Percentiles rank a stretch among this genome's conserved stretches.
These are phyloP conservation scores for Botrytis hyacinthi DNA, from an alignment of 2,329 filamentous ascomycete species.

Conservation along the genomic window DNA sequence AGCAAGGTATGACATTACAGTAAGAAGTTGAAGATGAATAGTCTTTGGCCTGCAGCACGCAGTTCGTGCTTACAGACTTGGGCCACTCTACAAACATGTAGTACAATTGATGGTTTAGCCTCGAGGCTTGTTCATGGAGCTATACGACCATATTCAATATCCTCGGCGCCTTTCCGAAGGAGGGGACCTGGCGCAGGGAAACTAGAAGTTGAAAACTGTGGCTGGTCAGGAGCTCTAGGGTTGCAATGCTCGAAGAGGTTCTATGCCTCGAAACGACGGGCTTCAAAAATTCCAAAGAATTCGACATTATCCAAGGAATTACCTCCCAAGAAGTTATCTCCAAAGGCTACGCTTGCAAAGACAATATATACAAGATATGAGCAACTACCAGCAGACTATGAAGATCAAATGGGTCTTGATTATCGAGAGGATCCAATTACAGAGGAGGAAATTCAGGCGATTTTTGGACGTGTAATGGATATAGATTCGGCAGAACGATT, in stretches of 20 bases:
- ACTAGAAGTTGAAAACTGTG: neutral
- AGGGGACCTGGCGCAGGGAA: neutral
- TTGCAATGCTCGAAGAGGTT: constrained; percentile 20
- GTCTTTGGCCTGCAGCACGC: constrained; percentile 31
- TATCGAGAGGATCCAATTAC: constrained; percentile 53
- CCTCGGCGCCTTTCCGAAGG: neutral
- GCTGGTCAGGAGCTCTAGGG: neutral
- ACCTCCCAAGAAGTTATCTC: constrained; percentile 20
- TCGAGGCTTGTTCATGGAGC: constrained; percentile 29
- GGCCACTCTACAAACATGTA: constrained; percentile 30
- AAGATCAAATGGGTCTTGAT: constrained; percentile 53
- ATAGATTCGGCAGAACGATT: constrained; percentile 50
- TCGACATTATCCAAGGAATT: neutral
- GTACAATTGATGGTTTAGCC: constrained; percentile 29
- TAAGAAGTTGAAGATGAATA: constrained; percentile 30
- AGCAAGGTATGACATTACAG: constrained; percentile 25
- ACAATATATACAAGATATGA: constrained; percentile 52
- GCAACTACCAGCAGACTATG: constrained; percentile 56
- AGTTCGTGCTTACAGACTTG: constrained; percentile 30
- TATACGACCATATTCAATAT: constrained; percentile 25
- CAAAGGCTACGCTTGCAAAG: constrained; percentile 11
- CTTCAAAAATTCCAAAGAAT: neutral
- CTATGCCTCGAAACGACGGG: constrained; percentile 1
- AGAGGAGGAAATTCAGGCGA: constrained; percentile 45
- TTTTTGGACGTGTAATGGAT: constrained; percentile 52